Conservation (phyloP, 441 rosid species). For the Gossypium laxum region DNA sequence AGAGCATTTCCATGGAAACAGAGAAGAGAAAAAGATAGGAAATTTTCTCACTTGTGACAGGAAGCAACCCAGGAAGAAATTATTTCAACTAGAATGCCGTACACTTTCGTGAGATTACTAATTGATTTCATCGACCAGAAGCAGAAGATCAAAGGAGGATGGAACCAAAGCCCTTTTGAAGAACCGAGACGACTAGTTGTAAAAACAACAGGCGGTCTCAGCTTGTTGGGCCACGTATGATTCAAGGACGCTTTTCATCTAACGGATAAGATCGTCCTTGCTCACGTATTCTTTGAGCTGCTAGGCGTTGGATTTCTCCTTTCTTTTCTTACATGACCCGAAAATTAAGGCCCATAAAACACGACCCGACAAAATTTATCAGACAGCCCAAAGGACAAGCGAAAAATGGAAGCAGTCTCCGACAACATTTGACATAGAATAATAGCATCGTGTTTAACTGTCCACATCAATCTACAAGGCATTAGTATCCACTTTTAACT, state of each 20-base stretch:
- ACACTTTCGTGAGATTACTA: background rate
- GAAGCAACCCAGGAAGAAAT: background rate
- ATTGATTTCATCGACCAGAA: background rate
- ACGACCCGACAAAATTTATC: constrained; percentile 19
- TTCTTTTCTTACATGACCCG: constrained; percentile 1
- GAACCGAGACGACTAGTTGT: background rate
- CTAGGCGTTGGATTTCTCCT: constrained; percentile 11
- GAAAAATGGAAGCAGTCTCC: constrained; percentile 36
- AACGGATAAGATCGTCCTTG: constrained; percentile 11
- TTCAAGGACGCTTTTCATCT: background rate
- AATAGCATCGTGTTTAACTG: constrained; percentile 34
- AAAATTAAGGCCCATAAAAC: background rate
- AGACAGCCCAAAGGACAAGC: background rate
- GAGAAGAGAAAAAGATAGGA: background rate
- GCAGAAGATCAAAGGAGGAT: constrained; percentile 2
- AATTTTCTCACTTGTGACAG: constrained; percentile 3
- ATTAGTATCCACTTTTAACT: too few relatives aligned
- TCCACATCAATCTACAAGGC: too few relatives aligned
- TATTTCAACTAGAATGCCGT: background rate
- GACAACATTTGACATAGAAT: constrained; percentile 1
- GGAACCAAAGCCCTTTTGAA: background rate
- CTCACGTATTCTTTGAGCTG: background rate
- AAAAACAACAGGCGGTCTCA: background rate
- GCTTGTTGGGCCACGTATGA: background rate
- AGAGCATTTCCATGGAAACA: background rate